Percentiles rank a stretch among this genome's conserved stretches.
phyloP scores from a whole-genome alignment of 2,329 filamentous ascomycete genomes.

The Scytalidium sp. region DNA sequence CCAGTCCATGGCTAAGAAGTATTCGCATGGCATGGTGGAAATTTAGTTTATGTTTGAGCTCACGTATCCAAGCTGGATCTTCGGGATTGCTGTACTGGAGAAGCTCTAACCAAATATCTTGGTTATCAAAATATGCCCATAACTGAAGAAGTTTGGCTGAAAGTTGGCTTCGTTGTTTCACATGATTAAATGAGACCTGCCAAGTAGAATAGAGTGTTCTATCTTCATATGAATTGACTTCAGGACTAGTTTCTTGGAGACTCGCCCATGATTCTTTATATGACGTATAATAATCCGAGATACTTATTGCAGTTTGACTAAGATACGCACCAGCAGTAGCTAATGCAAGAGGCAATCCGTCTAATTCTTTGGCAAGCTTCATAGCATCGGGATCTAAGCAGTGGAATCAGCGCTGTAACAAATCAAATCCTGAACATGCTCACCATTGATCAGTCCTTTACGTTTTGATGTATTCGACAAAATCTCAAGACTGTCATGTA shows the following conservation, averaged over 20 bases:
- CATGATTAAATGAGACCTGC: conserved; percentile 35
- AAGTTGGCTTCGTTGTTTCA: conserved; percentile 23
- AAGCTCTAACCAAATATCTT: conserved; percentile 43
- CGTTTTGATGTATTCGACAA: conserved; percentile 8
- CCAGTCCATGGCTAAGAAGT: conserved; percentile 27
- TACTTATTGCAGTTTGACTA: conserved; percentile 35
- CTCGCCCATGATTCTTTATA: conserved; percentile 37
- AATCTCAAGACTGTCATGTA: conserved; percentile 10
- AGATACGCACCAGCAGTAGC: conserved; percentile 43
- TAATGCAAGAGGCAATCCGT: conserved; percentile 36
- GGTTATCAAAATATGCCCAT: conserved; percentile 41
- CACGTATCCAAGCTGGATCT: conserved; percentile 19
- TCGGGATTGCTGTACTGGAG: conserved; percentile 23
- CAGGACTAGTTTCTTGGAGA: conserved; percentile 27
- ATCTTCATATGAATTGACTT: conserved; percentile 37
- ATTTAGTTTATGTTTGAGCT: conserved; percentile 10
- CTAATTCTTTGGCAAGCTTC: conserved; percentile 24
- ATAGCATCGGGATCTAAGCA: conserved; percentile 10
- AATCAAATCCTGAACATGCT: conserved; percentile 1
- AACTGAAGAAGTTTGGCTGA: conserved; percentile 36
- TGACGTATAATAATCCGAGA: conserved; percentile 35
- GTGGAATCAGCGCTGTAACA: conserved; percentile 5
- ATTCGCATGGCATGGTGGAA: conserved; percentile 24
- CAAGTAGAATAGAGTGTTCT: conserved; percentile 33
- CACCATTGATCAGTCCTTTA: conserved; percentile 4